Evolutionary conservation across 2,329 filamentous ascomycete genomes (phyloP), one percentile per base, ranked within the genome.

Genomic region (Ophiocordyceps unilateralis): DNA sequence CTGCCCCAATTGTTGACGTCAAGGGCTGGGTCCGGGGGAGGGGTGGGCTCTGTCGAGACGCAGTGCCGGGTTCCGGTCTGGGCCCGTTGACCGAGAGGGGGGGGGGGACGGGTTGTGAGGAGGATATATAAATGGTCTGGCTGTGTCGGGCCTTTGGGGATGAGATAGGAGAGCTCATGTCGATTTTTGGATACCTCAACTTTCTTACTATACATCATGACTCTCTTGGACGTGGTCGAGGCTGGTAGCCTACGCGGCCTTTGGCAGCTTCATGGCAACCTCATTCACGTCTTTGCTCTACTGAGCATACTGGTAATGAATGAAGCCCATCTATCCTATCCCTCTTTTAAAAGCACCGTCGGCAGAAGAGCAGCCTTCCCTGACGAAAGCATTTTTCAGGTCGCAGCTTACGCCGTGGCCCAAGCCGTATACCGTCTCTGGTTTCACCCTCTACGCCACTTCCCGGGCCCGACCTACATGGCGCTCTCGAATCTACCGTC

Each of bases 391-490:
- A 26, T 26, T 2, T 26, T 12, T 5, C 24, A 26, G 24, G n/a
- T n/a, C n/a, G n/a, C n/a, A 6, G 26, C 38, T 5, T 50, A 43
- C 34, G 14, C 19, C 5, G 10, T 47, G 10, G 46, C 45, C 14
- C 42, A 39, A 11, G 41, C 19, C 21, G 30, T 53, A 11, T 52
- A 56, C 28, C 51, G 53, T 10, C 34, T 56, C 19, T 54, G 50
- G 49, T 53, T 58, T 37, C 54, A 58, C 39, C 57, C 57, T 4
- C 49, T 59, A 2, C 47, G 55, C 19, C 52, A 53, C 28, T 46
- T 57, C n/a, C 55, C 56, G 1, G 57, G 55, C 1, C 55, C 56
- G 1, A 45, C 46, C 8, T 41, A 51, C 7, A 45, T 51, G 17
- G 50, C 53, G 10, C 47, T 48, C 48, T 46, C 2, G 47, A 48